Evolutionary conservation across 805 yeast species (phyloP).

Genomic region (Saccharomyces eubayanus): DNA sequence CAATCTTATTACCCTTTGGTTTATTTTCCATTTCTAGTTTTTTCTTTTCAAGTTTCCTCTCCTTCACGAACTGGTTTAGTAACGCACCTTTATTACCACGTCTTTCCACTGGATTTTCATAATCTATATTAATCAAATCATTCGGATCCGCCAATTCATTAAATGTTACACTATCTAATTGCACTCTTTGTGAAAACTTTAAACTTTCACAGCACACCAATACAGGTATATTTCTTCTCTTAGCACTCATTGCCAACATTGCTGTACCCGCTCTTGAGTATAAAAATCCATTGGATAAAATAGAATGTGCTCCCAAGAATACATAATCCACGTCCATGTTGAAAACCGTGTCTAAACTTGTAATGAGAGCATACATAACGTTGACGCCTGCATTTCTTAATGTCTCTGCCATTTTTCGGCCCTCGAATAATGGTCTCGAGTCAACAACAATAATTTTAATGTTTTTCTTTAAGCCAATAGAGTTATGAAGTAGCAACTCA

Average conservation of each 20-base stretch:
- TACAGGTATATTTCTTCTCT: conserved; percentile 83
- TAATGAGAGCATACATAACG: conserved; percentile 67
- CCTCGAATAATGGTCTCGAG: conserved; percentile 90
- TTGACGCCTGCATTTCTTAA: conserved; percentile 59
- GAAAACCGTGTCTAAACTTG: conserved; percentile 69
- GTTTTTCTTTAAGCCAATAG: conserved; percentile 49
- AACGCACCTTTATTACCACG: conserved; percentile 50
- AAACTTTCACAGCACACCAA: conserved; percentile 91
- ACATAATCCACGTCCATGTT: conserved; percentile 78
- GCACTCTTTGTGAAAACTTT: conserved; percentile 91
- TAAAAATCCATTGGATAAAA: conserved; percentile 88
- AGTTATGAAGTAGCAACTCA: conserved; percentile 64
- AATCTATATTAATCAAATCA: conserved; percentile 47
- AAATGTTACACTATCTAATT: conserved; percentile 87
- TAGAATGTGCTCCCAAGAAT: conserved; percentile 92
- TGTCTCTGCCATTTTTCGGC: conserved; percentile 62
- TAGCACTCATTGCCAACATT: conserved; percentile 83
- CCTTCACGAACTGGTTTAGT: conserved; percentile 52
- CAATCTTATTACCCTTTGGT: conserved; percentile 6
- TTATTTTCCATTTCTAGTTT: conserved; percentile 17
- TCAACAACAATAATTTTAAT: conserved; percentile 84
- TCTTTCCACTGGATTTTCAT: conserved; percentile 43
- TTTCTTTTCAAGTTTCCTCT: conserved; percentile 27
- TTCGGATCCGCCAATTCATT: conserved; percentile 84
- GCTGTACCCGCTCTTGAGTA: conserved; percentile 95